Evolutionary conservation across 1,284 basidiomycete species (phyloP), one percentile per base, ranked within the genome.

Genomic region (Boletus sp.): DNA sequence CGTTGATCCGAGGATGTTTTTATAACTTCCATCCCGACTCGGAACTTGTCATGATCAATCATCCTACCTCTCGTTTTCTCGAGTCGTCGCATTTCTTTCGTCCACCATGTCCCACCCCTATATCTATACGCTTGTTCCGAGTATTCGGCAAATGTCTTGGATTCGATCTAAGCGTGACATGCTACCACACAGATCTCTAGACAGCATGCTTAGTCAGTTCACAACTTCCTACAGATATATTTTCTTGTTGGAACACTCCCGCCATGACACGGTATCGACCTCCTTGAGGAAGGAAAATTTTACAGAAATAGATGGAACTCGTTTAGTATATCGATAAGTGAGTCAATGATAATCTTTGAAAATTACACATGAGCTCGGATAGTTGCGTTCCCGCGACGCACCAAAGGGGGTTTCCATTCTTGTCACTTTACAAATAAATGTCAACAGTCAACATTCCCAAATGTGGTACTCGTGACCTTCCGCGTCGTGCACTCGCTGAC

Each of bases 381-480:
- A 24, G 24, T 24, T 24, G 2, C 24, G 24, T 24, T 24, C 24
- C 24, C 24, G 24, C 24, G 24, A 24, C 24, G 24, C 24, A 24
- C 4, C 24, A 2, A 24, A 24, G 24, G 24, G 27, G 35, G 1
- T 57, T 57, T 65, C 65, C 56, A 56, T 68, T 65, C 20, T 2
- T 51, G 67, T 52, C 18, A 15, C 0, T n/a, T 44, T 12, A 9
- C 53, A 70, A 63, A 67, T 1, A 67, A 2, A 33, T 15, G 15
- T 49, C 58, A 65, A 71, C 3, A 56, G 2, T 37, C 9, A 1
- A 7, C 18, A 13, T 55, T 66, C 56, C 67, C 63, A 54, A 59
- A 67, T 69, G 24, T 57, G 63, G 68, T 33, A 55, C 13, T 7
- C 24, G 16, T 22, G 29, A 36, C 56, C 57, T 13, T n/a, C 51